Base-by-base conservation (phyloP, 2,329 filamentous ascomycete species). In the Trichoderma sp. region DNA sequence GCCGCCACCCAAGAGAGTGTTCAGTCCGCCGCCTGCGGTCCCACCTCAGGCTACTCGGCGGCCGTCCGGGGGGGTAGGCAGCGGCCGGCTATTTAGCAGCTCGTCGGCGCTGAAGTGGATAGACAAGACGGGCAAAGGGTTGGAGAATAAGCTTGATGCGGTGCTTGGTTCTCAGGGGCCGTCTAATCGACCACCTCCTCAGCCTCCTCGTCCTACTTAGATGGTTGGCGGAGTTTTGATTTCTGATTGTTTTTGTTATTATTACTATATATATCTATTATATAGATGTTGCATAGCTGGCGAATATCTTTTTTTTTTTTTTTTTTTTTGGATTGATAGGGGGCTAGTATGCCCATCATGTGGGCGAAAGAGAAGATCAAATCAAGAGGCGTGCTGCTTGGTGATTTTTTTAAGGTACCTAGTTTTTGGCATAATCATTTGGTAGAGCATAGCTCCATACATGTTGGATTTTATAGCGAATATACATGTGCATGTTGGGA, bases 61-160 rank as follows among this genome's bases (percentile, higher is more conserved):
- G 50, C 70, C 70, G 22, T 64, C 73, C 32, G 69, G 71, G 22
- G 66, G 68, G 3, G 52, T 71, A 12, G 70, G 71, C 37, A 39
- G 53, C 15, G 52, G 65, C 2, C 75, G 74, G 35, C 70, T 78
- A 15, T 77, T 80, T 56, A 75, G 76, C 29, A 74, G 74, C 67
- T 74, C 73, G 37, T 77, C 77, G 19, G 78, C 77, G 1, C 73
- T 76, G 67, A 78, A 76, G 64, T 78, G 77, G 74, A 59, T 79
- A 13, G 76, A 74, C 60, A 80, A 77, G 72, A 79, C 78, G 29
- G 75, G 75, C 27, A 73, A 77, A 54, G 75, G 74, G 13, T 69
- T 80, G 25, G 78, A 79, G 69, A 77, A 71, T 56, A 77, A 72
- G 37, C 69, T 78, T 53, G 77, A 74, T 25, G 72, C 75, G 3